Conservation (phyloP, 768 basidiomycete species). For the Russula griseocarnosa region DNA sequence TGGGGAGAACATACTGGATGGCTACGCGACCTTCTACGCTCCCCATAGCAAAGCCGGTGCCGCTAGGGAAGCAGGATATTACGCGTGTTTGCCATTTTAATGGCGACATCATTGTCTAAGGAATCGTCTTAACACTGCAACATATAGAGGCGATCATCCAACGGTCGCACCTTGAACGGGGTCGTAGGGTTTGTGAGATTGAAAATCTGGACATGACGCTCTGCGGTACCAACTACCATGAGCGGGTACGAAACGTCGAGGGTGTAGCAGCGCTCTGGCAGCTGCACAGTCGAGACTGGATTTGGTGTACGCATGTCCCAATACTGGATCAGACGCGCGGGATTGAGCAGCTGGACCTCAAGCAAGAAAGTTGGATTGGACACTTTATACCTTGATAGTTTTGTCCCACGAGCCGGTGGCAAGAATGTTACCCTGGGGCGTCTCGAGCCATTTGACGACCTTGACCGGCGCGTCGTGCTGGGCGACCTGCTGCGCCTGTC, state of each 20-base stretch:
- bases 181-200: slow-evolving; percentile 79
- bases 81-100: slow-evolving; percentile 93
- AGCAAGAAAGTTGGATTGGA: neutral
- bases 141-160: too few species aligned
- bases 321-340: slow-evolving; percentile 50
- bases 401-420: slow-evolving; percentile 99
- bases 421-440: slow-evolving; percentile 66
- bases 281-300: slow-evolving; percentile 71
- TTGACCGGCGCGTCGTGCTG: slow-evolving; percentile 89
- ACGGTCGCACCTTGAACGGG: slow-evolving; percentile 59
- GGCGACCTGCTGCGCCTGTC: slow-evolving; percentile 76
- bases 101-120: slow-evolving; percentile 75
- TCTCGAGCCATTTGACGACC: slow-evolving; percentile 76
- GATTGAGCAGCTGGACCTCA: slow-evolving; percentile 6
- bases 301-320: slow-evolving; percentile 83
- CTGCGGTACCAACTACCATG: slow-evolving; percentile 90
- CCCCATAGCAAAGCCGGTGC: slow-evolving; percentile 77
- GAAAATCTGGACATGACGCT: slow-evolving; percentile 86
- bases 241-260: slow-evolving; percentile 78
- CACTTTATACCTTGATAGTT: slow-evolving; percentile 72
- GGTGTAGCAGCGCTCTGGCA: slow-evolving; percentile 90
- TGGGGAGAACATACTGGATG: slow-evolving; percentile 71
- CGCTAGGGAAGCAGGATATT: slow-evolving; percentile 75
- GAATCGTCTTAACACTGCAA: neutral
- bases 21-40: slow-evolving; percentile 91